Evolutionary conservation across 495 filamentous ascomycete genomes (phyloP), one percentile per base, ranked within the genome.

Genomic region (Podospora bellae-mahoneyi): DNA sequence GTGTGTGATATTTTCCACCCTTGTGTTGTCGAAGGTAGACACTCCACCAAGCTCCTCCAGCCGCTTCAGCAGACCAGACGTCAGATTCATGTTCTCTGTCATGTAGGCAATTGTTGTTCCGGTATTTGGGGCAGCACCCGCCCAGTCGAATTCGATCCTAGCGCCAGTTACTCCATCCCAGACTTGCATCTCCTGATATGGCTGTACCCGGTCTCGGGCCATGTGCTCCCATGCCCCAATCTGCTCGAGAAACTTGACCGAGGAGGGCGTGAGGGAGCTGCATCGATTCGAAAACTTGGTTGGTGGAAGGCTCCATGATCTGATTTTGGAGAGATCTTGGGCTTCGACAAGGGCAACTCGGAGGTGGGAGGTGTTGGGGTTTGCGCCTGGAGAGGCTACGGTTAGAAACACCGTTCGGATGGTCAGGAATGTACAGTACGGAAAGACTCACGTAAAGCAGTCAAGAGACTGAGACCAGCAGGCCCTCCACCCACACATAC

Each of bases 401-500:
- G 39, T 68, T 54, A 73, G 20, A 20, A 7, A 2, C 13, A 26
- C 13, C 7, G 20, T 19, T 32, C 2, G 27, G 0, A 53, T 44
- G 7, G 32, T 23, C 60, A 20, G 16, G 15, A 54, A 4, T 62
- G 26, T 61, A 16, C 66, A 34, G 57, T 27, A 1, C 7, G 3
- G 19, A 1, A 19, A 32, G 3, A 76, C 88, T 77, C 85, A 96
- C 93, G 88, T 56, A 99, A 85, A 70, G 93, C 93, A 66, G 92
- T 88, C 65, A 97, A 80, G 23, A 99, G 85, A 71, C 92, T 94
- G 57, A 99, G 82, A 62, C 96, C 96, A 9, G 94, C 95, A 16
- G 95, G 96, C n/a, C 96, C 96, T 30, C 95, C 96, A 63, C 96
- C 96, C 68, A 99, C 91, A 68, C 93, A 95, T 63, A 97, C 93